phyloP scores from a whole-genome alignment of 352 stramenopile genomes.

The Pythium oligandrum region DNA sequence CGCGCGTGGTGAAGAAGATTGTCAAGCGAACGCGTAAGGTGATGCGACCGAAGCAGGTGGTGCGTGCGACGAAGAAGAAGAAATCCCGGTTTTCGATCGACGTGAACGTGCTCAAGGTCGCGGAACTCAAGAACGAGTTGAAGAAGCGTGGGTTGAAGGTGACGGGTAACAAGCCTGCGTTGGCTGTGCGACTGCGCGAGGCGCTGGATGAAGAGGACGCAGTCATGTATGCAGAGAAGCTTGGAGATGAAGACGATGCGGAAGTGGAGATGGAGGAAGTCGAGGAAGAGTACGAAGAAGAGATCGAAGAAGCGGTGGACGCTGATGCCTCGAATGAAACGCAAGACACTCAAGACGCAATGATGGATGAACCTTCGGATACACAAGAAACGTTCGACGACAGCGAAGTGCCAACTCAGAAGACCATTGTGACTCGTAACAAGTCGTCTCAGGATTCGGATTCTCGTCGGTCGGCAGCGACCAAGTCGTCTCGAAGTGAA shows the following conservation, averaged over 20 bases:
- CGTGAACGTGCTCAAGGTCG: conserved; percentile 30
- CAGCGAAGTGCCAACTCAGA: too few species aligned
- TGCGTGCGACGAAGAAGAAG: conserved; percentile 22
- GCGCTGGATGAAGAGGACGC: conserved; percentile 37
- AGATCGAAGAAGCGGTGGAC: background rate
- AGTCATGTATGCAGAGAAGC: conserved; percentile 28
- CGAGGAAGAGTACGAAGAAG: conserved; percentile 25
- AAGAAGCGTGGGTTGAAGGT: conserved; percentile 52
- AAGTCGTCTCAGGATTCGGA: too few species aligned
- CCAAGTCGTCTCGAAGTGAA: background rate
- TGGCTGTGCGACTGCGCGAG: conserved; percentile 43
- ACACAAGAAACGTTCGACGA: too few species aligned
- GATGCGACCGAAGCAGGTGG: conserved; percentile 23
- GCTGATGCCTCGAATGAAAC: conserved; percentile 1
- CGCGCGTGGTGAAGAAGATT: conserved; percentile 14
- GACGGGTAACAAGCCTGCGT: conserved; percentile 45
- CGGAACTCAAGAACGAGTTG: conserved; percentile 51
- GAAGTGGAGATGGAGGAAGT: conserved; percentile 26
- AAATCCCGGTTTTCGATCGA: conserved; percentile 19
- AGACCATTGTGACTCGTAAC: too few species aligned
- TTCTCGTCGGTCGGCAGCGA: too few species aligned
- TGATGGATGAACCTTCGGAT: too few species aligned
- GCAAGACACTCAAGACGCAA: background rate
- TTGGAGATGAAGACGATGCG: conserved; percentile 17
- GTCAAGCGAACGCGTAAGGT: conserved; percentile 43